A percentile compares a stretch with the other conserved stretches of the same genome.
These are phyloP conservation scores for Russula earlei DNA, from an alignment of 768 basidiomycete genomes.

Conservation along the genomic window DNA sequence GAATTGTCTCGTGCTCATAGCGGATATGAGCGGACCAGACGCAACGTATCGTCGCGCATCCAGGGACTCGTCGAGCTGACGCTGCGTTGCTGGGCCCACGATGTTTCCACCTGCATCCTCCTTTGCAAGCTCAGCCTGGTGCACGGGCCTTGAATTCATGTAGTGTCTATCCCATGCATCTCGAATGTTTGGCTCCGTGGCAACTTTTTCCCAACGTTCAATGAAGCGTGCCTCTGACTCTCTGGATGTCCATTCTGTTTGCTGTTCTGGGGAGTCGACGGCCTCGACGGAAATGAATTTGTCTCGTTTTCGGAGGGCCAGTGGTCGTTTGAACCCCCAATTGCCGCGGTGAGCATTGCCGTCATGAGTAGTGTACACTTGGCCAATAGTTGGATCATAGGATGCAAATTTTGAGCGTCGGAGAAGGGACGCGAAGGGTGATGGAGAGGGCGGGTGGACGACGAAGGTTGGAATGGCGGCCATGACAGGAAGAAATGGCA, in stretches of 20 bases:
- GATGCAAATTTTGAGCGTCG: constrained; percentile 76
- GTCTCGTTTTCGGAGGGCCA: constrained; percentile 54
- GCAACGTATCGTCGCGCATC: constrained; percentile 4
- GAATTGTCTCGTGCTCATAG: constrained; percentile 55
- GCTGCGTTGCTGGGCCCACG: not conserved
- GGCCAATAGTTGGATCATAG: constrained; percentile 66
- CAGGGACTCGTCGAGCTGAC: not conserved
- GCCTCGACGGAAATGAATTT: constrained; percentile 56
- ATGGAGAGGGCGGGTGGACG: constrained; percentile 33
- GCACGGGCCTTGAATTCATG: constrained; percentile 2
- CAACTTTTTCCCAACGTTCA: constrained; percentile 56
- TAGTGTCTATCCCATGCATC: constrained; percentile 31
- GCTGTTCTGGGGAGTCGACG: constrained; percentile 65
- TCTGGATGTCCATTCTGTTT: constrained; percentile 67
- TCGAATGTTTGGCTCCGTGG: constrained; percentile 29
- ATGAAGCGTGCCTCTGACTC: constrained; percentile 61
- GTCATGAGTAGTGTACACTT: constrained; percentile 64
- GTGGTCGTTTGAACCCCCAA: constrained; percentile 80
- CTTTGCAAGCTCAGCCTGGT: constrained; percentile 10
- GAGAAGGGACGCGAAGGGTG: constrained; percentile 67
- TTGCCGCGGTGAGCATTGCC: constrained; percentile 68
- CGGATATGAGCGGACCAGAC: constrained; percentile 43
- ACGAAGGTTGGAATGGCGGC: constrained; percentile 13
- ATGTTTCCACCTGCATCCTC: not conserved
- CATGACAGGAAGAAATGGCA: not conserved